Evolutionary conservation across 2,329 filamentous ascomycete genomes (phyloP).

Genomic region (Penicillium sp.): DNA sequence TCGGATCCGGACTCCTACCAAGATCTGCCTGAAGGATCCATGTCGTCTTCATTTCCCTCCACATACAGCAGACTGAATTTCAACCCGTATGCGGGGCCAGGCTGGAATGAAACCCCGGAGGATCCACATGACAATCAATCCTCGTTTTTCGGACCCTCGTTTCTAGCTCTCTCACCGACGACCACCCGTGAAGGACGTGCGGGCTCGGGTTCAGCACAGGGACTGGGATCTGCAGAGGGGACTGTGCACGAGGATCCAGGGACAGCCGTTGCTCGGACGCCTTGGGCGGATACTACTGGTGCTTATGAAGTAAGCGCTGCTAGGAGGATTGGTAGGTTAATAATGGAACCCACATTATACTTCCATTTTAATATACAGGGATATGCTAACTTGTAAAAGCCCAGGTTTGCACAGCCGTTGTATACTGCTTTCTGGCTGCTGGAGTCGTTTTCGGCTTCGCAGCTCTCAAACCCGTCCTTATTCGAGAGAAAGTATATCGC

Average conservation of each 20-base stretch:
- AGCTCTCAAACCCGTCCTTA: slow-evolving; percentile 76
- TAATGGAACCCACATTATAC: neutral
- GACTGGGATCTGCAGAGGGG: slow-evolving; percentile 13
- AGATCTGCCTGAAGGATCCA: slow-evolving; percentile 32
- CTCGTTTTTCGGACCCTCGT: slow-evolving; percentile 21
- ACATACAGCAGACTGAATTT: slow-evolving; percentile 43
- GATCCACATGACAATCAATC: slow-evolving; percentile 30
- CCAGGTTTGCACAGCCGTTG: slow-evolving; percentile 66
- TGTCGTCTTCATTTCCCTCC: slow-evolving; percentile 39
- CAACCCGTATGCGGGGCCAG: slow-evolving; percentile 42
- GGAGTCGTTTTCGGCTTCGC: slow-evolving; percentile 83
- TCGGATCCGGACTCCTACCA: slow-evolving; percentile 27
- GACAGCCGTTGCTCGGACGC: neutral
- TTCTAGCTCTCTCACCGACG: slow-evolving; percentile 22
- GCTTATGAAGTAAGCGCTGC: slow-evolving; percentile 57
- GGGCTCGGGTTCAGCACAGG: slow-evolving; percentile 1
- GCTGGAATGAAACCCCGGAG: slow-evolving; percentile 38
- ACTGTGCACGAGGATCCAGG: slow-evolving; percentile 12
- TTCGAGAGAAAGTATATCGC: slow-evolving; percentile 70
- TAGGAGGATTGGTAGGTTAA: slow-evolving; percentile 53
- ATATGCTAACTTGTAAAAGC: slow-evolving; percentile 44
- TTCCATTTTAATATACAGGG: neutral
- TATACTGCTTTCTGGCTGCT: slow-evolving; percentile 75
- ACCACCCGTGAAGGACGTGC: slow-evolving; percentile 21
- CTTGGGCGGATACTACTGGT: slow-evolving; percentile 31